Evolutionary conservation across 371 early-diverging fungal genomes (phyloP), one percentile per base, ranked within the genome.

Genomic region (Smittium mucronatum): DNA sequence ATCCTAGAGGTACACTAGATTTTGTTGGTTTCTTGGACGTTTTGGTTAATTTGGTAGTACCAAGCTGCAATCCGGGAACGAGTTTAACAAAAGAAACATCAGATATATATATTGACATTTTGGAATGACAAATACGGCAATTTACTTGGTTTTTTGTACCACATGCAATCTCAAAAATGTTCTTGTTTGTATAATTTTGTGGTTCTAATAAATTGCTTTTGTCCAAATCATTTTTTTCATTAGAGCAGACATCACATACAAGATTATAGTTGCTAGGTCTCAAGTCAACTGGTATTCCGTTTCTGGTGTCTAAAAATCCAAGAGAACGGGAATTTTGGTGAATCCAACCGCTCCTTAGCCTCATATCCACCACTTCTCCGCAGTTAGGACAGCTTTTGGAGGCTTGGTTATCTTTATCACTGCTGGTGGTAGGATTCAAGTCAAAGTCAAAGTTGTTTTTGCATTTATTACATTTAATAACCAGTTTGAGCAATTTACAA

Each of bases 401-500:
- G 59, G 81, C 72, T 61, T 85, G 84, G n/a, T 74, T 74, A 68
- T 86, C 81, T 32, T 64, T 67, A n/a, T 32, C 73, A 60, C 32
- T 61, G 21, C 61, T 64, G 35, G 34, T 63, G 0, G 71, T 64
- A 0, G 86, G 86, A 15, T 76, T 26, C 1, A 89, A 75, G 30
- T 84, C 81, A 1, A 88, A 69, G 58, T 86, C 86, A 0, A 81
- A 74, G 0, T 80, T 78, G 28, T 78, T 69, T 71, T 88, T 91
- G 82, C 93, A 93, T 0, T 90, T 82, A 1, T 70, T 73, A 70
- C 94, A 94, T 28, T 85, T 84, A 17, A 91, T 86, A 2, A 83
- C 57, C 2, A 93, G 36, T 64, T 80, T 82, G 8, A 93, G 81
- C 0, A 80, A 73, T 15, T 76, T 73, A 74, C 87, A 86, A 36